Evolutionary conservation across 129 eudicot genomes (phyloP), one percentile per base, ranked within the genome.

Genomic region (Rutidosis leptorrhynchoides): DNA sequence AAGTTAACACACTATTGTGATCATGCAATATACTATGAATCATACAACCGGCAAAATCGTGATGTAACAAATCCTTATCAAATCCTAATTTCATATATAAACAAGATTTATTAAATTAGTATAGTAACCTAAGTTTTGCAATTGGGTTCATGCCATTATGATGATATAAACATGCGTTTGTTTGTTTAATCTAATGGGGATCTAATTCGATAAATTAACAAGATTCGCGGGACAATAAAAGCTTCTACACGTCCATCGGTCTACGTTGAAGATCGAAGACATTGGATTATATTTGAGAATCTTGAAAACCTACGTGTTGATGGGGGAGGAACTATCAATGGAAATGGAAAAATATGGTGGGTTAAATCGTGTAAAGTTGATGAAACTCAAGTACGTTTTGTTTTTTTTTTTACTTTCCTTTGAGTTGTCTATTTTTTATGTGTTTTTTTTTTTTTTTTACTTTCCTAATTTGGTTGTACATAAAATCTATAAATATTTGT

Each of bases 281-380:
- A 60, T 42, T 94, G 99, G 99, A 75, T 94, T 15, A 56, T 69
- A 21, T 89, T 94, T 69, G 80, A 80, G 46, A 78, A 86, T 64
- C 56, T 86, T 19, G 65, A 61, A 40, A 51, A 79, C 40, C 74
- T 89, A 17, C 29, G 40, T 6, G 83, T 94, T 15, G 78, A 65
- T 59, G 99, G 99, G 5, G 95, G 95, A 53, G 99, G 99, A 77
- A 86, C 82, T 46, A 82, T 94, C 22, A 80, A 89, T 62, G 99
- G 97, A 23, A 84, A 84, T 70, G 99, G 99, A 15, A 66, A 72
- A 45, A 78, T 84, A 26, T 94, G 99, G 99, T 94, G 99, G 99
- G 42, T 73, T 40, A 84, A 75, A 4, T 89, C 97, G 49, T 94
- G 99, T 83, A 94, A 94, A 83, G 79, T 84, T 64, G 82, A 89